Evolutionary conservation across 176 grass and related monocot species (phyloP), one percentile per base, ranked within the genome.

Genomic region (Alopecurus myosuroides): DNA sequence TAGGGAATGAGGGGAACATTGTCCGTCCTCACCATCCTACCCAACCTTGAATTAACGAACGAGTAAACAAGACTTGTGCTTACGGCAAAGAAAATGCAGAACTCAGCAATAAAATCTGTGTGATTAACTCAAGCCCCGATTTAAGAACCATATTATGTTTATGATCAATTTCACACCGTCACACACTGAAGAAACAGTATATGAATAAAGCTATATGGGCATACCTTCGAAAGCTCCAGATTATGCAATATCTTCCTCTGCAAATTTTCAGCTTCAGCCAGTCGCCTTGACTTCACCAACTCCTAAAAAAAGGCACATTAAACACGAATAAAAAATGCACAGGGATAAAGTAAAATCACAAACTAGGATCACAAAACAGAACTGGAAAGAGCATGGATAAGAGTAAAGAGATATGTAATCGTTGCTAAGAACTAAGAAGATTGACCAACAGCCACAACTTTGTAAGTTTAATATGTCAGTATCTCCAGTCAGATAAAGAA

Each of bases 231-330:
- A 87, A 98, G 82, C 86, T 98, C 93, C 55, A 95, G 57, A 51
- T 78, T 71, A 81, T 95, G 93, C 73, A 95, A 90, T 79, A 98
- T 92, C 89, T 95, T 98, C 86, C 96, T 95, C 82, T 95, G 93
- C 85, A 86, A 78, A 81, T 70, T 95, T 95, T 95, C 96, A 83
- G 93, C 93, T 85, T 98, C 93, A 89, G 36, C 76, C 17, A 93
- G 42, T 67, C 53, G 89, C 69, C 90, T 88, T 62, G 85, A 95
- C 73, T 81, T 93, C 26, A 89, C 18, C 81, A 95, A 90, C 83
- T 92, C 90, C 95, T 98, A 63, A 22, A 86, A n/a, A 46, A 81
- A 71, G 63, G 49, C 34, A 70, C 49, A 70, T 63, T 60, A 46
- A 51, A 35, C 42, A 70, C 7, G 58, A 76, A 35, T 13, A 29